Evolutionary conservation across 2,329 filamentous ascomycete species (phyloP), one percentile per base, ranked within the genome.

Genomic region (Thielaviopsis musarum): DNA sequence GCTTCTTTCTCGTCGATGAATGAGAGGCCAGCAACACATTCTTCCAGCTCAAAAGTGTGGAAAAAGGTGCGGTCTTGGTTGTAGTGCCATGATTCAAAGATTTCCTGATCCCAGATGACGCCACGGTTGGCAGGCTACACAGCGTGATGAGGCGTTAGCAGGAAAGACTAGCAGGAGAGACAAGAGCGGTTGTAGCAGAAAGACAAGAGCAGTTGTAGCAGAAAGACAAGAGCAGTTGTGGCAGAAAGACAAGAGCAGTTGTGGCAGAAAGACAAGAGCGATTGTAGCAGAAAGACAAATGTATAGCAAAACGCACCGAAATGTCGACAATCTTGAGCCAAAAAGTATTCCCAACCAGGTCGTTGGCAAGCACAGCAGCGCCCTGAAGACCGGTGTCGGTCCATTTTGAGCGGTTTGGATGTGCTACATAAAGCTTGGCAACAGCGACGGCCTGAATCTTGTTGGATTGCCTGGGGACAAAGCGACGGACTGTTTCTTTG

Each of bases 261-360:
- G 38, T 12, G 7, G 21, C 7, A 13, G 19, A 41, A 30, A 10
- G 34, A 21, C 17, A 17, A 19, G 56, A 45, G 49, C 17, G 34
- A 28, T 26, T 21, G 38, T 12, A 15, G 21, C 7, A 13, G 19
- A 41, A 30, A 10, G 34, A 21, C 17, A 17, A 19, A 52, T 10
- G 26, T 22, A 17, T 3, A 34, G 30, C 6, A 28, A 77, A 15
- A 52, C 85, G 68, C 78, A 95, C 90, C 69, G 90, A 96, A 60
- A 98, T 84, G 70, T 98, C 93, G 57, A 98, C 93, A 74, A 98
- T 77, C 76, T 98, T 98, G 65, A 98, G 76, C 89, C 91, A 98
- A 73, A 91, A 95, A 0, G 93, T 96, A 71, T 95, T 86, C 64
- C 93, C 93, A 28, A 97, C 90, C 48, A 95, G 74, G 69, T 98